Percentiles rank a stretch among this genome's conserved stretches.
phyloP scores from a whole-genome alignment of 495 filamentous ascomycete species.

The Aspergillus funiculosus region DNA sequence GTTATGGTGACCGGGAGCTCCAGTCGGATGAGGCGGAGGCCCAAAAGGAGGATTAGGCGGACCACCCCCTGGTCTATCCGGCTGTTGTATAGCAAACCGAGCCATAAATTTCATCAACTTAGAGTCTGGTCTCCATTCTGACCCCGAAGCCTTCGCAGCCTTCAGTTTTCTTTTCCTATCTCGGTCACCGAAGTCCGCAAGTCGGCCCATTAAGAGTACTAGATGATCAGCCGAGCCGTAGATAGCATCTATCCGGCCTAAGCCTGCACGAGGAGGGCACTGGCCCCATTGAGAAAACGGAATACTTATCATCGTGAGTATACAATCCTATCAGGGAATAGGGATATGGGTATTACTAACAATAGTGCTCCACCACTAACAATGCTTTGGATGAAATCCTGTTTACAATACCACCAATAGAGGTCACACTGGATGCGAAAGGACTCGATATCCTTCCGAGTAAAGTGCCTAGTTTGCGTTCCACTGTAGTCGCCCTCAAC shows the following conservation, averaged over 20 bases:
- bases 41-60: constrained; percentile 21
- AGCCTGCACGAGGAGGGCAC: constrained; percentile 74
- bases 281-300: constrained; percentile 74
- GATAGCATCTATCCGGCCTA: constrained; percentile 73
- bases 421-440: constrained; percentile 81
- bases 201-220: constrained; percentile 70
- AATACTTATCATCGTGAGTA: constrained; percentile 49
- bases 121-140: constrained; percentile 52
- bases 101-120: constrained; percentile 45
- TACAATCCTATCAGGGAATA: background rate
- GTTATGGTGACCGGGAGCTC: background rate
- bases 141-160: constrained; percentile 40
- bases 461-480: constrained; percentile 39
- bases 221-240: constrained; percentile 85
- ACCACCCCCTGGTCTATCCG: constrained; percentile 17
- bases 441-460: constrained; percentile 65
- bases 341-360: constrained; percentile 49
- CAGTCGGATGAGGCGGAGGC: background rate
- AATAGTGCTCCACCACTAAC: constrained; percentile 78
- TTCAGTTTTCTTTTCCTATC: constrained; percentile 75
- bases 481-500: constrained; percentile 27
- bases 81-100: constrained; percentile 31
- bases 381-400: constrained; percentile 86
- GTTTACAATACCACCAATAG: constrained; percentile 95
- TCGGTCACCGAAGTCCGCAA: constrained; percentile 73